Evolutionary conservation across 148 eudicot species (phyloP), one percentile per base, ranked within the genome.

Genomic region (Nyssa sinensis): DNA sequence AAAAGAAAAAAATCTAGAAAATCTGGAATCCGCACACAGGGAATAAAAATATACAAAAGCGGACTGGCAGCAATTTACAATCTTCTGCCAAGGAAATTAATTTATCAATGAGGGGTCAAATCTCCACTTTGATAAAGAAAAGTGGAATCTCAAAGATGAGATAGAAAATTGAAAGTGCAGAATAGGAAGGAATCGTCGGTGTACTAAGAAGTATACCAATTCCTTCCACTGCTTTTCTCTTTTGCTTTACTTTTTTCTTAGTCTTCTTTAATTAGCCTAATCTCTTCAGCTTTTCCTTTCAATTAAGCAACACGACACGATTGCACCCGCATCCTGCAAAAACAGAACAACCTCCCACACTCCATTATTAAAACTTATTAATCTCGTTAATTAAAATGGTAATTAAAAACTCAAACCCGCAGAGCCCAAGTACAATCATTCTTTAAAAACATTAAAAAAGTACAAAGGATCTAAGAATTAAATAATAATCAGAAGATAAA

Each of bases 111-210:
- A 28, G 31, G 35, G 41, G 67, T 61, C 64, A 76, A 74, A 73
- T 47, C 63, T 67, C 67, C 14, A 29, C 73, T 78, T 74, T 70
- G 49, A 82, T 71, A 78, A 82, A 82, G 82, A 71, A 62, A 53
- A 55, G 61, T 21, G 64, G 78, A 65, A 77, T 74, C 78, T 63
- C 66, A 73, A 77, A 73, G 28, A 53, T 59, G 49, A 71, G 23
- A 35, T 23, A 57, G 72, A 73, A 30, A 39, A 44, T 29, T 44
- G 41, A 73, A 10, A 62, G 67, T 16, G 61, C 19, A 53, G 6
- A 51, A 30, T 39, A 51, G 55, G 44, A 75, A 75, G 66, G 51
- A 74, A 51, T 62, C 21, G 17, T 27, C 61, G n/a, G 78, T 37
- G 72, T 55, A 25, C 24, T 67, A 27, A 14, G 70, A 67, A 39